Evolutionary conservation across 1,284 basidiomycete genomes (phyloP).

Genomic region (Irpex sp.): DNA sequence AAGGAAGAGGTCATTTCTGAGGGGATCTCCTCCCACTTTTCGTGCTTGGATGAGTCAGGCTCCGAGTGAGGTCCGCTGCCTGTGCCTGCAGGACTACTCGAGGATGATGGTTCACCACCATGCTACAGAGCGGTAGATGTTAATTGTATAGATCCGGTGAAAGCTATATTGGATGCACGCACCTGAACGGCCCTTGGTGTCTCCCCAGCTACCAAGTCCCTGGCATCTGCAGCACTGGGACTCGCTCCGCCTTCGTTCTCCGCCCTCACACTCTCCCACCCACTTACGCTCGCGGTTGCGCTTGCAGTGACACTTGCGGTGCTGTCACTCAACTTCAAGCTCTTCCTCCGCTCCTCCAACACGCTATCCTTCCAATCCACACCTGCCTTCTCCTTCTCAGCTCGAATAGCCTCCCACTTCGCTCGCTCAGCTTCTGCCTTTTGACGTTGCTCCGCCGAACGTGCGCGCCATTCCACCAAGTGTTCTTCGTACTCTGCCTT

Average conservation of each 20-base stretch:
- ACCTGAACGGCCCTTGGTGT: slow-evolving; percentile 27
- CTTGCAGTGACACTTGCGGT: background rate
- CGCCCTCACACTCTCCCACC: slow-evolving; percentile 49
- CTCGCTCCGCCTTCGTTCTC: slow-evolving; percentile 14
- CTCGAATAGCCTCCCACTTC: slow-evolving; percentile 61
- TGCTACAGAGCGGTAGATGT: slow-evolving; percentile 9
- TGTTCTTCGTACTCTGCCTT: slow-evolving; percentile 68
- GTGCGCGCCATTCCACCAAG: slow-evolving; percentile 67
- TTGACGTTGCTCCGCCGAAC: slow-evolving; percentile 69
- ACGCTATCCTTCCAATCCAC: slow-evolving; percentile 29
- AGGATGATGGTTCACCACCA: slow-evolving; percentile 17
- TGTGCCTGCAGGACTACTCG: slow-evolving; percentile 12
- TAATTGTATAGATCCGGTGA: background rate
- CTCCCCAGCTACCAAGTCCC: slow-evolving; percentile 44
- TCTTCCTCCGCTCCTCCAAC: background rate
- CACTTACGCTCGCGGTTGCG: slow-evolving; percentile 36
- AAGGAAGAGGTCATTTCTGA: slow-evolving; percentile 66
- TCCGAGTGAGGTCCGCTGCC: slow-evolving; percentile 22
- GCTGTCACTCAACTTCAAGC: background rate
- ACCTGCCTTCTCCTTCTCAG: slow-evolving; percentile 30
- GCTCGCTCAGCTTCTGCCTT: slow-evolving; percentile 75
- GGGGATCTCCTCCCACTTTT: slow-evolving; percentile 67
- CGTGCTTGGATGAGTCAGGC: slow-evolving; percentile 38
- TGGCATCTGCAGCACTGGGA: slow-evolving; percentile 38
- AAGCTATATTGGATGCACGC: background rate